A percentile compares a stretch with the other conserved stretches of the same genome.
Conservation (phyloP, 768 basidiomycete species). For the Flagelloscypha sp. region DNA sequence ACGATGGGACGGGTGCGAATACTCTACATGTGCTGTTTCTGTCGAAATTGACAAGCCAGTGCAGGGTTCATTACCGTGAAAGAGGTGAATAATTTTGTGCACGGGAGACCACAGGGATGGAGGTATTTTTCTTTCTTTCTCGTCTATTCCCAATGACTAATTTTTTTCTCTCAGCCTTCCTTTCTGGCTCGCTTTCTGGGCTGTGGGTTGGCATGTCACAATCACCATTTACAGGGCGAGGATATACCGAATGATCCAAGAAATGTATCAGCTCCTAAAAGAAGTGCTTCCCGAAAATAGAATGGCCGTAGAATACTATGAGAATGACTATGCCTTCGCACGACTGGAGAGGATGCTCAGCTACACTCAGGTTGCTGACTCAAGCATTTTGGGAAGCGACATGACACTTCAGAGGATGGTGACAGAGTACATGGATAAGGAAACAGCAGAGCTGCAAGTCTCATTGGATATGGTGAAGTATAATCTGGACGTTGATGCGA, state of each 20-base stretch:
- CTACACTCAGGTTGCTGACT: slow-evolving; percentile 9
- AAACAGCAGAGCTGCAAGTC: slow-evolving; percentile 7
- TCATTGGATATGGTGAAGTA: slow-evolving; percentile 9
- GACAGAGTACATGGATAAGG: slow-evolving; percentile 5
- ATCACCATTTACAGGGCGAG: slow-evolving; percentile 15
- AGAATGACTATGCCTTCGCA: too few relatives aligned
- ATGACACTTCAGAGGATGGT: slow-evolving; percentile 1
- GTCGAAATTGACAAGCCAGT: too few relatives aligned
- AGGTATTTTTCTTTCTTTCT: slow-evolving; percentile 16
- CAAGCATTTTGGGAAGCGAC: slow-evolving; percentile 3
- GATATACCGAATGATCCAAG: slow-evolving; percentile 12
- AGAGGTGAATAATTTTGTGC: slow-evolving; percentile 31
- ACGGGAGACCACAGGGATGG: slow-evolving; percentile 26
- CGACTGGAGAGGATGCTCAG: slow-evolving; percentile 15
- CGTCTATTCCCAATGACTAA: neutral
- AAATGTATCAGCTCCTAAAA: slow-evolving; percentile 8
- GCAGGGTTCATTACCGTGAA: slow-evolving; percentile 34
- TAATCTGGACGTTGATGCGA: slow-evolving; percentile 13
- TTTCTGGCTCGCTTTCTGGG: slow-evolving; percentile 23
- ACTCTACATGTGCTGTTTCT: too few relatives aligned
- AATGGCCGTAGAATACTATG: too few relatives aligned
- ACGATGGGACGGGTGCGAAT: slow-evolving; percentile 35
- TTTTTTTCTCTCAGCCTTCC: slow-evolving; percentile 13
- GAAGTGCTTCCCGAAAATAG: slow-evolving; percentile 10
- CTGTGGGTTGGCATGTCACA: slow-evolving; percentile 14